Conservation (phyloP, 2,329 filamentous ascomycete genomes). For the Colletotrichum nymphaeae region DNA sequence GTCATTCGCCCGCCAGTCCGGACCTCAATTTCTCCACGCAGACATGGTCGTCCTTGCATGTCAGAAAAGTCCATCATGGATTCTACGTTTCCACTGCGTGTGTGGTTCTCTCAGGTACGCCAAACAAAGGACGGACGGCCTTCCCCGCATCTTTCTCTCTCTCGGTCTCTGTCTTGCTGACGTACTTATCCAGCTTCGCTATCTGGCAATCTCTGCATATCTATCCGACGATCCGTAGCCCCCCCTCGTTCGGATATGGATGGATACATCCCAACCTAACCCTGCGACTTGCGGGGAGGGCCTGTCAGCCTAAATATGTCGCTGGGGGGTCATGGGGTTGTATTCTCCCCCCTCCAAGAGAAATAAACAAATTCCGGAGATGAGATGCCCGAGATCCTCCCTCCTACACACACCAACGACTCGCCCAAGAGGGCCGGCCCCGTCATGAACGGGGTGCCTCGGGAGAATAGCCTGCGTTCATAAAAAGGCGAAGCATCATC, state of each 20-base stretch:
- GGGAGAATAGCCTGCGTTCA: not conserved
- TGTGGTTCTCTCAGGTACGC: not conserved
- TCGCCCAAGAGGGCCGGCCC: too few species aligned
- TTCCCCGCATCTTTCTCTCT: conserved; percentile 12
- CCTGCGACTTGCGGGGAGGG: not conserved
- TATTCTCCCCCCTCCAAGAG: not conserved
- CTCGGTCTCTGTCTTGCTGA: not conserved
- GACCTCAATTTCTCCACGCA: conserved; percentile 21
- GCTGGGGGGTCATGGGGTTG: not conserved
- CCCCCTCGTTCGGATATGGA: not conserved
- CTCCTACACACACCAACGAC: not conserved
- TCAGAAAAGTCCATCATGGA: not conserved
- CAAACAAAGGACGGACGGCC: conserved; percentile 6
- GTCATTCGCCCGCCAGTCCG: not conserved
- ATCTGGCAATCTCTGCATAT: not conserved
- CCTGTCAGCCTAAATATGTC: not conserved
- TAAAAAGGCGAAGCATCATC: not conserved
- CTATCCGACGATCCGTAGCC: not conserved
- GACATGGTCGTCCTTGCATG: conserved; percentile 10
- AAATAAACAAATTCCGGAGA: conserved; percentile 12
- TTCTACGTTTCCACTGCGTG: not conserved
- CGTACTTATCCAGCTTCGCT: not conserved
- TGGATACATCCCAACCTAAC: not conserved
- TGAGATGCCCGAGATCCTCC: conserved; percentile 15
- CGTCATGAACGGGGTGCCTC: not conserved